These are phyloP conservation scores for Clitocybe nebularis DNA, from an alignment of 1,284 basidiomycete species.

Conservation along the genomic window DNA sequence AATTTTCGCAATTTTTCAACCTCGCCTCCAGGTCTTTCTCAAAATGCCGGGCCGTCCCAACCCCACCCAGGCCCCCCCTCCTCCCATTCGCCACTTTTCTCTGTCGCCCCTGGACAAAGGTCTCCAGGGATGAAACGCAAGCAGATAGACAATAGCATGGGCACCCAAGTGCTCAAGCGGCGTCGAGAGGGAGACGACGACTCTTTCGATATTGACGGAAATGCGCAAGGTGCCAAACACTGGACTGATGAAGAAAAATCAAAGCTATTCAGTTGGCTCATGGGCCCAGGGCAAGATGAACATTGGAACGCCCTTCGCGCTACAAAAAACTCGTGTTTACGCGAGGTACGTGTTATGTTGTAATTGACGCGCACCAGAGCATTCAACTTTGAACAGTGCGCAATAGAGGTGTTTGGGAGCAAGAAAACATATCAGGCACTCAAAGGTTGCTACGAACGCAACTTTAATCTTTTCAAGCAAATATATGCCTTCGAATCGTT, in stretches of 20 bases:
- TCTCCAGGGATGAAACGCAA: slow-evolving; percentile 50
- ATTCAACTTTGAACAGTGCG: slow-evolving; percentile 50
- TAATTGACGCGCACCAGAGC: background rate
- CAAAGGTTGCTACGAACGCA: slow-evolving; percentile 77
- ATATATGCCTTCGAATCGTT: slow-evolving; percentile 65
- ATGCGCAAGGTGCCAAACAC: slow-evolving; percentile 63
- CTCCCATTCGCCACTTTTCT: slow-evolving; percentile 32
- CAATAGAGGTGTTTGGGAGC: slow-evolving; percentile 59
- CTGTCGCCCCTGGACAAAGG: slow-evolving; percentile 25
- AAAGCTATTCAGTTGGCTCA: slow-evolving; percentile 68
- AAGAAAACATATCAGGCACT: slow-evolving; percentile 77
- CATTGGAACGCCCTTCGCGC: slow-evolving; percentile 70
- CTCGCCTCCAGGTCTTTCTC: slow-evolving; percentile 30
- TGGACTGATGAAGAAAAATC: slow-evolving; percentile 79
- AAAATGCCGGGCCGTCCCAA: slow-evolving; percentile 26
- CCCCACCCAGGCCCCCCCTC: slow-evolving; percentile 27
- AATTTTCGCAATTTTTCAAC: slow-evolving; percentile 35
- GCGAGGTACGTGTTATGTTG: slow-evolving; percentile 48
- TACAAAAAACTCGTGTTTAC: slow-evolving; percentile 73
- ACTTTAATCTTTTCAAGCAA: slow-evolving; percentile 76
- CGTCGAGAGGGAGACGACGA: slow-evolving; percentile 49
- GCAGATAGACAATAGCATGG: slow-evolving; percentile 36
- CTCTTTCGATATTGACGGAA: slow-evolving; percentile 44
- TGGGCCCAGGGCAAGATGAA: slow-evolving; percentile 63
- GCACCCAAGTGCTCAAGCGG: slow-evolving; percentile 41